Conservation (phyloP, 2,329 filamentous ascomycete species). For the Penicillium paneum region DNA sequence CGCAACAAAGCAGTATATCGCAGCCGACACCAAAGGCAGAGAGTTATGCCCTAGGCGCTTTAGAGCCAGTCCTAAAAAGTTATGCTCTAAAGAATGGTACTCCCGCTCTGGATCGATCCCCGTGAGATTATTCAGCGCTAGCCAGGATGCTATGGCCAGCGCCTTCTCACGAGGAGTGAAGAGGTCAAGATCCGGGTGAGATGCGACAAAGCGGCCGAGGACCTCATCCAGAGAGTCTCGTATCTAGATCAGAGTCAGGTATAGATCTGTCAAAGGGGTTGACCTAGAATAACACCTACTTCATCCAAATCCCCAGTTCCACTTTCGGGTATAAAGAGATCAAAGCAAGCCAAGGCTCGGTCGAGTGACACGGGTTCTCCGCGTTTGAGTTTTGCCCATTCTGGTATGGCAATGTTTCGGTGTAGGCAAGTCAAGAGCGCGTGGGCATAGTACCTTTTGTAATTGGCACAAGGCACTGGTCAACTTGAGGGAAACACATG, state of each 20-base stretch:
- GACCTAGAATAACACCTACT: slow-evolving; percentile 43
- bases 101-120: slow-evolving; percentile 66
- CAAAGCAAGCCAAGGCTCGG: slow-evolving; percentile 74
- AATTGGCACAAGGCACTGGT: slow-evolving; percentile 4
- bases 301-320: slow-evolving; percentile 70
- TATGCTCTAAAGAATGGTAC: slow-evolving; percentile 81
- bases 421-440: slow-evolving; percentile 76
- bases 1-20: slow-evolving; percentile 81
- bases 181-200: slow-evolving; percentile 53
- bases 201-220: slow-evolving; percentile 54
- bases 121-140: slow-evolving; percentile 65
- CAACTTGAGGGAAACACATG: slow-evolving; percentile 2
- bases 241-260: slow-evolving; percentile 48
- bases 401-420: slow-evolving; percentile 70
- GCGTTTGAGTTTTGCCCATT: slow-evolving; percentile 63
- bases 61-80: slow-evolving; percentile 79
- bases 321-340: slow-evolving; percentile 80
- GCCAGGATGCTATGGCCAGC: slow-evolving; percentile 63
- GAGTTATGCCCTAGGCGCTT: slow-evolving; percentile 71
- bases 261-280: neutral
- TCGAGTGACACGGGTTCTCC: slow-evolving; percentile 62
- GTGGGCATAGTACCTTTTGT: slow-evolving; percentile 67
- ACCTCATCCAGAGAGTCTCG: slow-evolving; percentile 63
- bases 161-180: slow-evolving; percentile 67
- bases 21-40: slow-evolving; percentile 78